phyloP scores from a whole-genome alignment of 257 asterid species.

The Henckelia pumila region DNA sequence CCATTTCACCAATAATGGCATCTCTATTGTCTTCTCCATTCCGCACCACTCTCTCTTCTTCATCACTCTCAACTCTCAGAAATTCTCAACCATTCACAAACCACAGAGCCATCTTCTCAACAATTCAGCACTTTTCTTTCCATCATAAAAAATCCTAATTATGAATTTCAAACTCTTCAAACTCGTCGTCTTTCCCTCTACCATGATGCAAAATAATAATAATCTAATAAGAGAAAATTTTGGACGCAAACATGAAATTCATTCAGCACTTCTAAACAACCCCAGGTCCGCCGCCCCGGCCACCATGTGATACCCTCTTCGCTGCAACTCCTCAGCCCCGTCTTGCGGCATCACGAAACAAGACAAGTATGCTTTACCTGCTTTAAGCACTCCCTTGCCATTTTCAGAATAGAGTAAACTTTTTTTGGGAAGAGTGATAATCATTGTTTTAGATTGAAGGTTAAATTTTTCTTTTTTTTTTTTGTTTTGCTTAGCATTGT shows the following conservation, averaged over 20 bases:
- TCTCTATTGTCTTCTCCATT: too few relatives aligned
- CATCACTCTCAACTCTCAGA: background rate
- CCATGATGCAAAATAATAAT: background rate
- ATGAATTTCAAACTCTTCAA: background rate
- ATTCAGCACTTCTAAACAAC: background rate
- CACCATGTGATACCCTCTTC: background rate
- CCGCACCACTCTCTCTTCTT: background rate
- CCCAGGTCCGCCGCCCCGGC: background rate
- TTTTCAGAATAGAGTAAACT: too few relatives aligned
- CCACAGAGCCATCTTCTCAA: background rate
- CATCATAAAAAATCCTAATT: background rate
- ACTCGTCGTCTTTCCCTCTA: background rate
- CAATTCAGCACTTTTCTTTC: background rate
- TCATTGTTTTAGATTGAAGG: too few relatives aligned
- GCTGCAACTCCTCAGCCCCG: background rate
- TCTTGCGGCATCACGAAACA: background rate
- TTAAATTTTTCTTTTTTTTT: too few relatives aligned
- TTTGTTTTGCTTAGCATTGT: too few relatives aligned
- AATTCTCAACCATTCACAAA: background rate
- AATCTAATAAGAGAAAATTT: background rate
- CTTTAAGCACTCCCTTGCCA: constrained; percentile 22
- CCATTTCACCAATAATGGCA: background rate
- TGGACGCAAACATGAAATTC: too few relatives aligned
- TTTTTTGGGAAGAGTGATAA: too few relatives aligned
- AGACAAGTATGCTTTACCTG: background rate